Evolutionary conservation across 805 yeast genomes (phyloP), one percentile per base, ranked within the genome.

Genomic region (Suhomyces xylopsoci): DNA sequence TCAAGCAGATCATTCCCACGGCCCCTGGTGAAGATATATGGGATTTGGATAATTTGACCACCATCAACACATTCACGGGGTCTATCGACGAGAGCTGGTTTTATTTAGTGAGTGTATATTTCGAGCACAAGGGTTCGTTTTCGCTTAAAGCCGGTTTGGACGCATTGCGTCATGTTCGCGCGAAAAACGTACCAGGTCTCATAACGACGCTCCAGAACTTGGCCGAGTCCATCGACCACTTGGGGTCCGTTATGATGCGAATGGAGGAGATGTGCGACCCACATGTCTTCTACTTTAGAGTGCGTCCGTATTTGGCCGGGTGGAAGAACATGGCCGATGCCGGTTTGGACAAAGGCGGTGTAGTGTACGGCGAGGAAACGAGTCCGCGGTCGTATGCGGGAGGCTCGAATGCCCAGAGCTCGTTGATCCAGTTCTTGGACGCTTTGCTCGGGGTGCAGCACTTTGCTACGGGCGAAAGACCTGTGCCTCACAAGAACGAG

Each of bases 241-340:
- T 93, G 58, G 94, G 91, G 12, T 76, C 86, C 3, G 79, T 88
- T 1, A 71, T 93, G 59, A 82, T 85, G 81, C 79, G 81, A 60
- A 88, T 92, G 94, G 91, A 88, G 63, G 96, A 92, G 59, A 87
- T 87, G 87, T 90, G 97, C 68, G 97, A 91, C 64, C 97, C 98
- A 2, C 96, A 90, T 65, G 85, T 88, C 3, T 92, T 93, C 66
- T 92, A 89, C 69, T 88, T 81, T 73, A 81, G 93, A 55, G 80
- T 92, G 45, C 79, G 98, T 63, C 97, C 97, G 0, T 92, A 81
- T 61, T 73, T 93, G 57, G 97, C 97, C 0, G 98, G 97, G 2
- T 93, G 97, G 96, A 85, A 84, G 64, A 89, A 89, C 63, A 92
- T 93, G 97, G 82, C 81, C 24, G 90, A 83, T 51, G 91, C 86